Evolutionary conservation across 108 stramenopile genomes (phyloP).

Genomic region (Cyclotella choctawhatcheeana): DNA sequence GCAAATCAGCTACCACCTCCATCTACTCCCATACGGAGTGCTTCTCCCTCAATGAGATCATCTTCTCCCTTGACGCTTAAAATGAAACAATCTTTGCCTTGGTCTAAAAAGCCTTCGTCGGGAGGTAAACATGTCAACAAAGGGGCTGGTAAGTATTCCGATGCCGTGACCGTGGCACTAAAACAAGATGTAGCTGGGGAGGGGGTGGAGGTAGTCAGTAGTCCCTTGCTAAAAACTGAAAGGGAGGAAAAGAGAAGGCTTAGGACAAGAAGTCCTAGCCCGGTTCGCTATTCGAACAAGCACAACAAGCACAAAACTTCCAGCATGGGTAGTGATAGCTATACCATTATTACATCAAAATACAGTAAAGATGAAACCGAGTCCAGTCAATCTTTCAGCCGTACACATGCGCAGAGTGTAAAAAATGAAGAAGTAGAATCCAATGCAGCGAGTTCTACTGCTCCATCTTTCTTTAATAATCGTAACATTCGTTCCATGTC

Average conservation of each 20-base stretch:
- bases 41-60: constrained; percentile 9
- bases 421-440: neutral
- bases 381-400: too few relatives aligned
- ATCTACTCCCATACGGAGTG: constrained; percentile 1
- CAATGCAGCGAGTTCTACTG: neutral
- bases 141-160: constrained; percentile 36
- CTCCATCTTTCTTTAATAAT: constrained; percentile 14
- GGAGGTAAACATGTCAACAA: neutral
- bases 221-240: neutral
- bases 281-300: neutral
- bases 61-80: constrained; percentile 42
- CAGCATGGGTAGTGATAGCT: neutral
- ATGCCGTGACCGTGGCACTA: constrained; percentile 29
- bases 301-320: neutral
- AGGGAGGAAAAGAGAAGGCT: neutral
- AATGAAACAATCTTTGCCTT: constrained; percentile 25
- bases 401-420: too few relatives aligned
- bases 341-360: neutral
- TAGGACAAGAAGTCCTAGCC: constrained; percentile 25
- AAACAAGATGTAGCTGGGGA: neutral
- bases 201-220: neutral
- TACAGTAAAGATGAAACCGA: neutral
- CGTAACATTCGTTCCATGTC: constrained; percentile 26
- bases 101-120: constrained; percentile 6
- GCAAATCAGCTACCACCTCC: neutral